phyloP scores from a whole-genome alignment of 1,284 basidiomycete species.

The Apiotrichum montevideense region DNA sequence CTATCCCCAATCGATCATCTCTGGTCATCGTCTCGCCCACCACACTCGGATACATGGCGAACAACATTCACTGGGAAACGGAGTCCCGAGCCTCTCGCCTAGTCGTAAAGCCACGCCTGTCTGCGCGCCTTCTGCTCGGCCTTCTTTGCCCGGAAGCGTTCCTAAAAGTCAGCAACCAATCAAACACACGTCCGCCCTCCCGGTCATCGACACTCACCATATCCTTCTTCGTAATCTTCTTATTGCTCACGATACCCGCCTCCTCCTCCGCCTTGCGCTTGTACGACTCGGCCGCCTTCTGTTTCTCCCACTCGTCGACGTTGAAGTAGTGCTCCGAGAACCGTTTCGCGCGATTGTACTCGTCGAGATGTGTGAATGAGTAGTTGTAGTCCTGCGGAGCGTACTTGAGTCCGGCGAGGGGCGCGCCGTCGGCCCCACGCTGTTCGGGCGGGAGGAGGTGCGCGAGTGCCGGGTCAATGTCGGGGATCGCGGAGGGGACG shows the following conservation, averaged over 20 bases:
- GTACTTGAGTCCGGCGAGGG: constrained; percentile 57
- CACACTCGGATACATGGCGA: too few species aligned
- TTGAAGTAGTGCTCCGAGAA: constrained; percentile 89
- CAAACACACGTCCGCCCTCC: too few species aligned
- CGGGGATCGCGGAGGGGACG: constrained; percentile 38
- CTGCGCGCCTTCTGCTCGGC: constrained; percentile 73
- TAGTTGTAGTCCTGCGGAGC: constrained; percentile 48
- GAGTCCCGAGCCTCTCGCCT: constrained; percentile 2
- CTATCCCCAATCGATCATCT: too few species aligned
- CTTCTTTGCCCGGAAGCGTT: constrained; percentile 81
- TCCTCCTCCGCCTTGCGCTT: constrained; percentile 55
- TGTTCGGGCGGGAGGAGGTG: constrained; percentile 66
- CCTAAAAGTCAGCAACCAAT: constrained; percentile 50
- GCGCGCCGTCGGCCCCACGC: constrained; percentile 45
- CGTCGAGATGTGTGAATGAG: constrained; percentile 68
- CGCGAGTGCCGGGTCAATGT: constrained; percentile 78
- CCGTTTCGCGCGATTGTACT: constrained; percentile 73
- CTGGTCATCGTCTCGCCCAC: too few species aligned
- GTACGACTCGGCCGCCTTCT: constrained; percentile 52
- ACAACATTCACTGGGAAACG: too few species aligned
- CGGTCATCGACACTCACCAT: constrained; percentile 55
- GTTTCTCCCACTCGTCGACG: constrained; percentile 69
- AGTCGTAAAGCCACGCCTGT: constrained; percentile 81
- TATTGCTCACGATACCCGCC: constrained; percentile 51
- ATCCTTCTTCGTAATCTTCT: constrained; percentile 75